Conservation (phyloP, 805 yeast genomes). For the Ogataea ganodermae region DNA sequence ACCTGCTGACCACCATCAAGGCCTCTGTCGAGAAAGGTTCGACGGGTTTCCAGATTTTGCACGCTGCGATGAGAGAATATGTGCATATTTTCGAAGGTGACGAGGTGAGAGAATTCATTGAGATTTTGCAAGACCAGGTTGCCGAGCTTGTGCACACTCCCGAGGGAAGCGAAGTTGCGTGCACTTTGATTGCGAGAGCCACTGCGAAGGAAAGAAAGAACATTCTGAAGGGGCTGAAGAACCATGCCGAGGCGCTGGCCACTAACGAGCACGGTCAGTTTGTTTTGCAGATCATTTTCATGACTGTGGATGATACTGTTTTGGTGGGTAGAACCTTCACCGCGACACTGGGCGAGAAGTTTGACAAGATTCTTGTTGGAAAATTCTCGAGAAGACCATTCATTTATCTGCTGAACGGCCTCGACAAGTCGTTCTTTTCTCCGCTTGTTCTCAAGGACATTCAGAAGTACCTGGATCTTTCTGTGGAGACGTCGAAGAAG, state of each 20-base stretch:
- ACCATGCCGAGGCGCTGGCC: slow-evolving; percentile 73
- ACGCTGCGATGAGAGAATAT: slow-evolving; percentile 94
- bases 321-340: slow-evolving; percentile 72
- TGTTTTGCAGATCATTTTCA: slow-evolving; percentile 74
- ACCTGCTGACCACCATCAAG: slow-evolving; percentile 78
- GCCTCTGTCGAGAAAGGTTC: slow-evolving; percentile 95
- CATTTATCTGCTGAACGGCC: slow-evolving; percentile 74
- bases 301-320: slow-evolving; percentile 93
- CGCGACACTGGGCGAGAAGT: slow-evolving; percentile 52
- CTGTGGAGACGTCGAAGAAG: slow-evolving; percentile 78
- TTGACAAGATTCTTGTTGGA: slow-evolving; percentile 59
- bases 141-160: slow-evolving; percentile 95
- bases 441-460: slow-evolving; percentile 66
- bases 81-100: slow-evolving; percentile 66
- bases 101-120: slow-evolving; percentile 80
- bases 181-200: slow-evolving; percentile 74
- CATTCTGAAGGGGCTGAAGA: slow-evolving; percentile 70
- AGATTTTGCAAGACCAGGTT: slow-evolving; percentile 79
- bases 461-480: slow-evolving; percentile 57
- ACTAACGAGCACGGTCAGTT: slow-evolving; percentile 84
- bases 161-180: slow-evolving; percentile 92
- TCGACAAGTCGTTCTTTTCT: slow-evolving; percentile 79
- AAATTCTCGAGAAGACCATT: slow-evolving; percentile 89
- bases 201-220: slow-evolving; percentile 90
- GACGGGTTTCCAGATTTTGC: slow-evolving; percentile 92